phyloP scores from a whole-genome alignment of 1,139 yeast species.

The Debaryomyces nepalensis region DNA sequence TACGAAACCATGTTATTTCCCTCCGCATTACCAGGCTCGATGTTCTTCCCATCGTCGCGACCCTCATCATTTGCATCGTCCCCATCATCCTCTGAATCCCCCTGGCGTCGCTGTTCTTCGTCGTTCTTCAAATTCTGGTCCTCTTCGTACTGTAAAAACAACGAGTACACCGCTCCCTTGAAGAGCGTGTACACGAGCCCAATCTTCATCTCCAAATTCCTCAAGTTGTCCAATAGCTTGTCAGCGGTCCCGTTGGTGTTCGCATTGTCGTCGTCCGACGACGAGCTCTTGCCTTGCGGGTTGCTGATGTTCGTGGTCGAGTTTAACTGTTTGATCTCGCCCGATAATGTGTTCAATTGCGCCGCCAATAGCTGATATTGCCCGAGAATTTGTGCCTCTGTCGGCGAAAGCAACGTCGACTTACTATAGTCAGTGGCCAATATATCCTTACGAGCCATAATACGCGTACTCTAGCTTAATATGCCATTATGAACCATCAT shows the following conservation, averaged over 20 bases:
- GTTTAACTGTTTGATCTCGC: conserved; percentile 38
- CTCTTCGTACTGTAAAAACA: conserved; percentile 49
- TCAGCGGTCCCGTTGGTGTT: conserved; percentile 22
- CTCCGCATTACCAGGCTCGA: too few relatives aligned
- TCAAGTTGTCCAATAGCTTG: conserved; percentile 51
- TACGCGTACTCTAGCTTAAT: not conserved
- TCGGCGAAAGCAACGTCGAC: conserved; percentile 35
- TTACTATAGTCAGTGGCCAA: conserved; percentile 33
- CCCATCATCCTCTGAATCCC: conserved; percentile 13
- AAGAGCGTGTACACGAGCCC: conserved; percentile 67
- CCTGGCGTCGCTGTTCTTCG: conserved; percentile 12
- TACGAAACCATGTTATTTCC: too few relatives aligned
- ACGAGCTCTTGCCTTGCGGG: conserved; percentile 8
- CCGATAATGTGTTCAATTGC: conserved; percentile 40
- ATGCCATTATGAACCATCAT: not conserved
- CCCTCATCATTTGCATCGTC: too few relatives aligned
- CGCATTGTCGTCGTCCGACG: conserved; percentile 3
- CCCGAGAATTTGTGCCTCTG: conserved; percentile 45
- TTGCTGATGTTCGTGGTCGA: conserved; percentile 15
- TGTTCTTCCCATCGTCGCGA: too few relatives aligned
- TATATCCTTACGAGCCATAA: conserved; percentile 21
- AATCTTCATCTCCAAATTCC: conserved; percentile 65
- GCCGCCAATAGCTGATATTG: conserved; percentile 54
- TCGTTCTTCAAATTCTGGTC: conserved; percentile 17
- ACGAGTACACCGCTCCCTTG: conserved; percentile 70